These are phyloP conservation scores for Thalassiosira exigua DNA, from an alignment of 352 stramenopile genomes.

Conservation along the genomic window DNA sequence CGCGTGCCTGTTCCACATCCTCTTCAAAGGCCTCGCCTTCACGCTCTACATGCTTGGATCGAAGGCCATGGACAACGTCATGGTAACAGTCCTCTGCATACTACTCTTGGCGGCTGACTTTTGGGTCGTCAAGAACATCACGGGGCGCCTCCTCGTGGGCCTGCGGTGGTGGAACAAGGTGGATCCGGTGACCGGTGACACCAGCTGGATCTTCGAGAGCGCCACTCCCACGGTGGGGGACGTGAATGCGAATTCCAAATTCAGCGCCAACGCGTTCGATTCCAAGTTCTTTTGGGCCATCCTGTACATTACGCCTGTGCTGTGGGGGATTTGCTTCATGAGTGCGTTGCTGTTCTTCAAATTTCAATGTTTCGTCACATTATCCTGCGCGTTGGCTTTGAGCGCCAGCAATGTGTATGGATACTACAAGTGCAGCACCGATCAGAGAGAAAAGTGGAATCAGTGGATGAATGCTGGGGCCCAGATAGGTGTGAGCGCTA, in stretches of 20 bases:
- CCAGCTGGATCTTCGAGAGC: slow-evolving; percentile 97
- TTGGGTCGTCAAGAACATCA: slow-evolving; percentile 96
- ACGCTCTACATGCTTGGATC: slow-evolving; percentile 93
- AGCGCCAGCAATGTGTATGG: slow-evolving; percentile 96
- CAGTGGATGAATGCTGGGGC: slow-evolving; percentile 78
- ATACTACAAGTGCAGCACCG: slow-evolving; percentile 96
- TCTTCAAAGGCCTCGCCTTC: slow-evolving; percentile 95
- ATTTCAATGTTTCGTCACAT: slow-evolving; percentile 93
- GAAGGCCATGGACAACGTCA: slow-evolving; percentile 82
- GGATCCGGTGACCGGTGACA: slow-evolving; percentile 89
- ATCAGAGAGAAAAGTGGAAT: slow-evolving; percentile 83
- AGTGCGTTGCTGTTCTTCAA: slow-evolving; percentile 91
- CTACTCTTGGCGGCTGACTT: slow-evolving; percentile 97
- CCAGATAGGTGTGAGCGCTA: slow-evolving; percentile 42
- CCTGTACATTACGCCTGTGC: slow-evolving; percentile 92
- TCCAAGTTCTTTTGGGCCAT: slow-evolving; percentile 92
- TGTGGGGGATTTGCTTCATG: slow-evolving; percentile 94
- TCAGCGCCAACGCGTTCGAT: slow-evolving; percentile 38
- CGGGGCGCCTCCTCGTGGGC: slow-evolving; percentile 88
- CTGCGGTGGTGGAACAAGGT: slow-evolving; percentile 98
- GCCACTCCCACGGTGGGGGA: slow-evolving; percentile 68
- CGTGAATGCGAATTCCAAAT: not conserved
- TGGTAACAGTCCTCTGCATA: slow-evolving; percentile 96
- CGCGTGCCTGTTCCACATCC: slow-evolving; percentile 94
- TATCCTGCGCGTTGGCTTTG: slow-evolving; percentile 92